Base-by-base conservation (phyloP, 2,329 filamentous ascomycete species). In the Diaporthe velutina region DNA sequence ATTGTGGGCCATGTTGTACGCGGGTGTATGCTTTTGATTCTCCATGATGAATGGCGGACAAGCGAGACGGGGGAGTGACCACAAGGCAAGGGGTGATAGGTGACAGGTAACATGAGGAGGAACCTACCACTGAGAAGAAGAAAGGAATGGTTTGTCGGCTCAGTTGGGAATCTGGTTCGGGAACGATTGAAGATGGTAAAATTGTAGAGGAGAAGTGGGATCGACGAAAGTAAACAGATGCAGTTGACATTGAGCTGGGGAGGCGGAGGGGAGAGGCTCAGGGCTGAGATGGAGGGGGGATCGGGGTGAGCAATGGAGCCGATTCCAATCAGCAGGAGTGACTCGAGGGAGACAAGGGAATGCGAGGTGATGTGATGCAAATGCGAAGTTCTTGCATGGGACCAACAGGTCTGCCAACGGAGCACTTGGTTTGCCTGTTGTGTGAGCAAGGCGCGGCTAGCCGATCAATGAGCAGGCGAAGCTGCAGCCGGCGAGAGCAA, bases 281-380 rank as follows among this genome's bases (percentile, higher is more conserved):
- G 30, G 42, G 42, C 61, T 50, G 30, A 50, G 61, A 50, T 15
- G 28, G 45, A 35, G n/a, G n/a, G n/a, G 15, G 33, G 64, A 67
- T 38, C 45, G 45, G 30, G 35, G 33, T 28, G 64, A 38, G 45
- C 45, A 67, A 52, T 35, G 61, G 30, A 38, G 45, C 48, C 64
- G 64, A 54, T 68, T 54, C 30, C 17, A 68, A 54, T 40, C 64
- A 68, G 64, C 48, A 54, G 12, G 13, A 54, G n/a, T 38, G 45
- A 35, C 25, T 52, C 19, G 33, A 22, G 33, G 48, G 22, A 54
- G 64, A 40, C n/a, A 28, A 40, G 64, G 64, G 33, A 68, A 68
- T 54, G 64, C 48, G 15, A 68, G 33, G 64, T 68, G 64, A 67
- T 67, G 45, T 67, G 61, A 68, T 54, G 33, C 64, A 67, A 25